Evolutionary conservation across 495 filamentous ascomycete genomes (phyloP).

Genomic region (Aspergillus hancockii): DNA sequence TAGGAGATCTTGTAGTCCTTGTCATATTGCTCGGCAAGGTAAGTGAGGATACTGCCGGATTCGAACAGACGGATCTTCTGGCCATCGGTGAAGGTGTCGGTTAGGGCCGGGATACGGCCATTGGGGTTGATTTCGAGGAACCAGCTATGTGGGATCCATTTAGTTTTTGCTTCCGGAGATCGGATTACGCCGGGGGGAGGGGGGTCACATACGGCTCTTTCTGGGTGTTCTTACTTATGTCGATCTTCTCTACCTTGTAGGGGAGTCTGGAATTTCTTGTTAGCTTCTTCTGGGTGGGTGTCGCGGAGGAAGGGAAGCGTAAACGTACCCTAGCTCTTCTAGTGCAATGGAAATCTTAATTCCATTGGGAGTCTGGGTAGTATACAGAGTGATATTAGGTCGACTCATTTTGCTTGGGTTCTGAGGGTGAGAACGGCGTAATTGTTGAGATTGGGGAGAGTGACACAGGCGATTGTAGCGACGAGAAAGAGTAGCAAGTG

Average conservation of each 20-base stretch:
- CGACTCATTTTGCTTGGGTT: slow-evolving; percentile 26
- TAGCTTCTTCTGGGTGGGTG: slow-evolving; percentile 12
- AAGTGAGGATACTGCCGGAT: slow-evolving; percentile 82
- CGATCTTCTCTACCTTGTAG: slow-evolving; percentile 67
- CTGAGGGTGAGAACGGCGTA: neutral
- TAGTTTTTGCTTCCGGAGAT: neutral
- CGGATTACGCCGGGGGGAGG: neutral
- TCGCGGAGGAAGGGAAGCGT: neutral
- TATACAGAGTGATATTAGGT: slow-evolving; percentile 52
- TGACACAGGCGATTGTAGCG: neutral
- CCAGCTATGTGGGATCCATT: slow-evolving; percentile 53
- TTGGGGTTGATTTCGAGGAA: slow-evolving; percentile 94
- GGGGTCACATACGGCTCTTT: slow-evolving; percentile 64
- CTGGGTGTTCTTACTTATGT: slow-evolving; percentile 71
- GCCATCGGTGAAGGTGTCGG: slow-evolving; percentile 73
- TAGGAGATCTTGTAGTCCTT: slow-evolving; percentile 81
- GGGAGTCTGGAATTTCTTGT: slow-evolving; percentile 41
- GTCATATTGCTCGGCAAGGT: slow-evolving; percentile 81
- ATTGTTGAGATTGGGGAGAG: neutral
- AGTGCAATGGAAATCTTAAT: slow-evolving; percentile 83
- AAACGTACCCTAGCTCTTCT: slow-evolving; percentile 72
- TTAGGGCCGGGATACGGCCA: slow-evolving; percentile 90
- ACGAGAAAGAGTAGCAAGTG: neutral
- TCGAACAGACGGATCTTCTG: slow-evolving; percentile 78
- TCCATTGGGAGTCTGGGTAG: slow-evolving; percentile 54